A percentile compares a stretch with the other conserved stretches of the same genome.
Conservation (phyloP, 1,139 yeast species). For the Ashbya aceris region DNA sequence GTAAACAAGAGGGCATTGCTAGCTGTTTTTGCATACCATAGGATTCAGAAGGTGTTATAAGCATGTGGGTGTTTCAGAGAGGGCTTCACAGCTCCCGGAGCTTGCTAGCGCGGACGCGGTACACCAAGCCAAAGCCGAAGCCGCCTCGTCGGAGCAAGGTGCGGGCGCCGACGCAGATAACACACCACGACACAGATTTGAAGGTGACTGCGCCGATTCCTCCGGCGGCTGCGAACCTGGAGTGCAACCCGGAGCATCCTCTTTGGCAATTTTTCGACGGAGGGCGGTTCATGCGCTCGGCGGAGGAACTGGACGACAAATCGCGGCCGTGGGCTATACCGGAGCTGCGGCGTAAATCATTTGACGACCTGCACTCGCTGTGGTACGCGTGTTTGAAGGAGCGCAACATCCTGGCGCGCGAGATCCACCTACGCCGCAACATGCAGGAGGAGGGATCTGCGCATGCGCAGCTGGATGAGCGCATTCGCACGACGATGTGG, state of each 20-base stretch:
- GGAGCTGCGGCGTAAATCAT: conserved; percentile 83
- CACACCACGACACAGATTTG: conserved; percentile 28
- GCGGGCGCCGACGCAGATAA: conserved; percentile 21
- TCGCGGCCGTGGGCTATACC: conserved; percentile 84
- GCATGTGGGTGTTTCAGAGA: conserved; percentile 9
- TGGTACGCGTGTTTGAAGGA: conserved; percentile 87
- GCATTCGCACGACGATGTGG: conserved; percentile 52
- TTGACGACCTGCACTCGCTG: conserved; percentile 80
- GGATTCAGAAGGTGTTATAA: too few relatives aligned
- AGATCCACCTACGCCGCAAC: conserved; percentile 42
- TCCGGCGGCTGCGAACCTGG: conserved; percentile 67
- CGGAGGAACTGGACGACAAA: conserved; percentile 46
- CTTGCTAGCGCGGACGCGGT: conserved; percentile 20
- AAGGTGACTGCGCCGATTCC: conserved; percentile 75
- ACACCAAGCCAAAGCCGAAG: conserved; percentile 24
- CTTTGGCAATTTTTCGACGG: conserved; percentile 86
- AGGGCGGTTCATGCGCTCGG: conserved; percentile 48
- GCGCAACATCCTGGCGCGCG: conserved; percentile 71
- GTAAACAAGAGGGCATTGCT: too few relatives aligned
- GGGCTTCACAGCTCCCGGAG: conserved; percentile 15
- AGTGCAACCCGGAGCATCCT: conserved; percentile 80
- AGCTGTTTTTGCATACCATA: too few relatives aligned
- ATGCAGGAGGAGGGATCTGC: conserved; percentile 32
- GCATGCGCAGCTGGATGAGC: conserved; percentile 35
- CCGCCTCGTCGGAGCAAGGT: conserved; percentile 15